These are phyloP conservation scores for Corchorus olitorius DNA, from an alignment of 345 rosid species.

Conservation along the genomic window DNA sequence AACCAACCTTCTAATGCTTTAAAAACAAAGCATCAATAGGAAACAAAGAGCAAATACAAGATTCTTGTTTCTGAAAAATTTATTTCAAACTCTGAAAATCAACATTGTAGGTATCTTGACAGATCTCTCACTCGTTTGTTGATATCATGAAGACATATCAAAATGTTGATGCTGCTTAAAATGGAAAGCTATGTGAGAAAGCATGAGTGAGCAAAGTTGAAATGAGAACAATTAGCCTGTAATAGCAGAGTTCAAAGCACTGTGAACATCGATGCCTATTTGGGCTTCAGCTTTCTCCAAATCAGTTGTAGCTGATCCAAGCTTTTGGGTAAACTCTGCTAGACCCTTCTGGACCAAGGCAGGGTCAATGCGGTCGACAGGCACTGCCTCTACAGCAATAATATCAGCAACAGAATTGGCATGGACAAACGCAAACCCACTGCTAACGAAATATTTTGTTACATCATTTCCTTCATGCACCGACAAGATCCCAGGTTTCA, in stretches of 20 bases:
- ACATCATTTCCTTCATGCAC: conserved; percentile 82
- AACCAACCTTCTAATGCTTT: neutral
- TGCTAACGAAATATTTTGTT: conserved; percentile 79
- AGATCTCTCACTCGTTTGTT: conserved; percentile 16
- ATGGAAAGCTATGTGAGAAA: conserved; percentile 7
- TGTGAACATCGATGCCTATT: conserved; percentile 77
- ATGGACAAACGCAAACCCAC: conserved; percentile 84
- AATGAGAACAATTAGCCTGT: conserved; percentile 40
- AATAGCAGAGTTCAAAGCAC: conserved; percentile 68
- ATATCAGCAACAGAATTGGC: conserved; percentile 83
- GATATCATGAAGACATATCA: conserved; percentile 24
- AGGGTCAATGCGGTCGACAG: conserved; percentile 65
- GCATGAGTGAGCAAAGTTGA: neutral
- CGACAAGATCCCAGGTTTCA: conserved; percentile 83
- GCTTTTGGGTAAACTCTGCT: conserved; percentile 76
- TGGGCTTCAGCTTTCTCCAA: conserved; percentile 91
- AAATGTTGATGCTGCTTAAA: conserved; percentile 25
- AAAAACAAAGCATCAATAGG: neutral
- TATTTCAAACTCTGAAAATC: conserved; percentile 15
- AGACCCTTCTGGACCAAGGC: conserved; percentile 81
- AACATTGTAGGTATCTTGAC: conserved; percentile 15
- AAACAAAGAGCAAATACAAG: conserved; percentile 9
- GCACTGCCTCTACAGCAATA: conserved; percentile 76
- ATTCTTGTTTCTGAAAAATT: conserved; percentile 15
- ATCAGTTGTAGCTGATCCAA: conserved; percentile 71